phyloP scores from a whole-genome alignment of 257 asterid genomes.

The Fraxinus excelsior region DNA sequence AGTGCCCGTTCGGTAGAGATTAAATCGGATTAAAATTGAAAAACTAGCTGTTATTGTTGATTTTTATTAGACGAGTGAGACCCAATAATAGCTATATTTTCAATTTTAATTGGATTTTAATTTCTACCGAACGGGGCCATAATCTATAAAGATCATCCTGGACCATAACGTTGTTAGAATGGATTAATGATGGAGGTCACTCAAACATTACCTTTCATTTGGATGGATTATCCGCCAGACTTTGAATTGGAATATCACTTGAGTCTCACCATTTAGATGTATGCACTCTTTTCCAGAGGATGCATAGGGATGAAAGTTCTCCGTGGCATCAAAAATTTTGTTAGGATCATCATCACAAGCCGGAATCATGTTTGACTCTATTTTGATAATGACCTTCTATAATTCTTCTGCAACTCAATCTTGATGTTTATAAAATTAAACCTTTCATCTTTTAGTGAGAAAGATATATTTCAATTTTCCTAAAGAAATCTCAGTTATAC shows the following conservation, averaged over 20 bases:
- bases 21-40: no score
- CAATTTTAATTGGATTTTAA: no score
- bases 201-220: neutral
- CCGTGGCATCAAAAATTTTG: neutral
- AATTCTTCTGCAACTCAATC: neutral
- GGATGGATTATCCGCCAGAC: neutral
- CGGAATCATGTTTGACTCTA: neutral
- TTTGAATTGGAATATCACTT: neutral
- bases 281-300: neutral
- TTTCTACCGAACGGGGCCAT: no score
- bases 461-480: no score
- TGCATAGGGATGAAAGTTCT: neutral
- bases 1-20: no score
- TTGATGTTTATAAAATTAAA: no score
- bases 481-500: no score
- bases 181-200: neutral
- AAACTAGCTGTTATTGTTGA: no score
- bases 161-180: neutral
- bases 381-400: neutral
- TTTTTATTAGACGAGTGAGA: no score
- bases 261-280: neutral
- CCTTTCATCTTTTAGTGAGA: neutral
- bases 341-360: no score
- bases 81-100: no score
- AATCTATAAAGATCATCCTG: conserved; percentile 13